phyloP scores from a whole-genome alignment of 495 filamentous ascomycete species.

The Neurospora tetrasperma region DNA sequence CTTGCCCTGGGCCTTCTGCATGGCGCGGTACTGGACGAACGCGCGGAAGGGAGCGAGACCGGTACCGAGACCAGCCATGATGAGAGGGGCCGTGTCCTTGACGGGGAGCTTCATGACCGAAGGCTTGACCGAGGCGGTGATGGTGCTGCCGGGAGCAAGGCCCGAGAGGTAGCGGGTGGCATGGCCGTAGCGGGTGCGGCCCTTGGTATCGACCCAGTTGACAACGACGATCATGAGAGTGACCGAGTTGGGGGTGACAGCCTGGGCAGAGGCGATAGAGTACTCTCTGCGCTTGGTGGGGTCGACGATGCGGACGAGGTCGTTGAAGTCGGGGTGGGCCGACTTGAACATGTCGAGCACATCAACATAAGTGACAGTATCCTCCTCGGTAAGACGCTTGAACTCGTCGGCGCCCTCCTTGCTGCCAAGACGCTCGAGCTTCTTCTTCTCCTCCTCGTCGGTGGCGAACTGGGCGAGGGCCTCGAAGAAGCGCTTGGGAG shows the following conservation, averaged over 20 bases:
- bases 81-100: constrained; percentile 76
- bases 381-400: constrained; percentile 87
- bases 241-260: constrained; percentile 75
- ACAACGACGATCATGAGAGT: constrained; percentile 98
- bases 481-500: constrained; percentile 96
- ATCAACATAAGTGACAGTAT: constrained; percentile 87
- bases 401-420: constrained; percentile 87
- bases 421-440: constrained; percentile 64
- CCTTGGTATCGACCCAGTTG: constrained; percentile 78
- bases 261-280: constrained; percentile 92
- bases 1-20: constrained; percentile 90
- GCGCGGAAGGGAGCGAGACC: constrained; percentile 96
- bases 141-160: constrained; percentile 59
- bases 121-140: constrained; percentile 90
- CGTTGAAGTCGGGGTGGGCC: constrained; percentile 80
- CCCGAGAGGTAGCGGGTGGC: constrained; percentile 78
- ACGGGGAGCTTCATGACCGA: constrained; percentile 93
- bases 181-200: constrained; percentile 85
- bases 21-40: constrained; percentile 94
- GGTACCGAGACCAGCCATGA: constrained; percentile 99
- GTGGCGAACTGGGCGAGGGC: constrained; percentile 76
- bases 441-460: constrained; percentile 70
- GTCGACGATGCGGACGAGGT: constrained; percentile 78
- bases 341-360: constrained; percentile 79
- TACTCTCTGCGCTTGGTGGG: constrained; percentile 96